Percentiles rank a stretch among this genome's conserved stretches.
phyloP scores from a whole-genome alignment of 75 land plant species.

The Sequoia sempervirens region DNA sequence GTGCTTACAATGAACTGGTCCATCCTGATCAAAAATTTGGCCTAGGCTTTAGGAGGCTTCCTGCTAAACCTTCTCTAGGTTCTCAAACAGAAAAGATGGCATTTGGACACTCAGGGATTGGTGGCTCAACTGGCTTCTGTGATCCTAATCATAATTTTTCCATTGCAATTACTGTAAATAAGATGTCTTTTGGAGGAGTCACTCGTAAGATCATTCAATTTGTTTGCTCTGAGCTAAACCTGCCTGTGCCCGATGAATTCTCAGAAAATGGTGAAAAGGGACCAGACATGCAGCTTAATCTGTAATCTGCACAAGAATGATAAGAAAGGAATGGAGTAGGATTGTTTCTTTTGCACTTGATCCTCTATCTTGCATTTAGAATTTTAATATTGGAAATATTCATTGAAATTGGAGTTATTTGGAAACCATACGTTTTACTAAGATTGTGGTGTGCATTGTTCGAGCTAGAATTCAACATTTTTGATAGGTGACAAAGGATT shows the following conservation, averaged over 20 bases:
- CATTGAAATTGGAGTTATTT: not conserved
- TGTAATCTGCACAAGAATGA: slow-evolving; percentile 6
- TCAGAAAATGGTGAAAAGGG: slow-evolving; percentile 26
- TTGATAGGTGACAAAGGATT: not conserved
- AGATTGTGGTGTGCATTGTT: not conserved
- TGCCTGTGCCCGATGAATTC: slow-evolving; percentile 67
- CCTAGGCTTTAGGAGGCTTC: slow-evolving; percentile 66
- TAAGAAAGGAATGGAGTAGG: not conserved
- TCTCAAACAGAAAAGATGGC: slow-evolving; percentile 23
- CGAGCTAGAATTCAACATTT: not conserved
- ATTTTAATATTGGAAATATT: not conserved
- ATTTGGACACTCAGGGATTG: slow-evolving; percentile 93
- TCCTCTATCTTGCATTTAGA: not conserved
- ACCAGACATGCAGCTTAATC: slow-evolving; percentile 37
- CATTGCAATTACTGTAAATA: slow-evolving; percentile 81
- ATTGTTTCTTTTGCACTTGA: not conserved
- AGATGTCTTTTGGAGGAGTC: slow-evolving; percentile 73
- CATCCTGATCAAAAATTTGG: slow-evolving; percentile 62
- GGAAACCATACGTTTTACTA: not conserved
- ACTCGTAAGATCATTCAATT: slow-evolving; percentile 65
- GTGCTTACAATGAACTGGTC: slow-evolving; percentile 47
- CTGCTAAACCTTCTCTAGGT: slow-evolving; percentile 17
- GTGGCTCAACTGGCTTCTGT: slow-evolving; percentile 87
- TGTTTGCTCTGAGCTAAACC: slow-evolving; percentile 62
- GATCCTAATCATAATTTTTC: slow-evolving; percentile 66